Percentiles rank a stretch among this genome's conserved stretches.
These are phyloP conservation scores for Ophiostoma sp. DNA, from an alignment of 2,329 filamentous ascomycete species.

Conservation along the genomic window DNA sequence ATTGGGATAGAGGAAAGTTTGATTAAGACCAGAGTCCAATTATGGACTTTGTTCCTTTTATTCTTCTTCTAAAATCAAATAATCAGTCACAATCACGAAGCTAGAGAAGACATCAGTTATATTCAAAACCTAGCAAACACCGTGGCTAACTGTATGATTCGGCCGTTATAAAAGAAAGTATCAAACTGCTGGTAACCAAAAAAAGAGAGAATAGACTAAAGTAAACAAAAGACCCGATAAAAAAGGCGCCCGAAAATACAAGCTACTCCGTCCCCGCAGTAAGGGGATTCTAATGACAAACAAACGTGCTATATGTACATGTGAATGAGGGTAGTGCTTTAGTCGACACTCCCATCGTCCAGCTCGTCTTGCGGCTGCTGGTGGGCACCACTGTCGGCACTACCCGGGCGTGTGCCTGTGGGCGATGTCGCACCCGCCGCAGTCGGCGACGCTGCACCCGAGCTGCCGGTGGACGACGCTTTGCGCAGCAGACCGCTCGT, in stretches of 20 bases:
- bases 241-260: not conserved
- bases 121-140: not conserved
- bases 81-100: too few species aligned
- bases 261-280: not conserved
- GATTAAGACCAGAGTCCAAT: too few species aligned
- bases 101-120: too few species aligned
- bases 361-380: slow-evolving; percentile 4
- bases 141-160: not conserved
- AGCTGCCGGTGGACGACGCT: not conserved
- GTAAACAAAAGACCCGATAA: not conserved
- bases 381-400: not conserved
- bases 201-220: not conserved
- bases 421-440: not conserved
- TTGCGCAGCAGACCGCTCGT: slow-evolving; percentile 28
- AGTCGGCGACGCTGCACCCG: not conserved
- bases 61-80: too few species aligned
- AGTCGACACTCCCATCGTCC: slow-evolving; percentile 24
- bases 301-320: not conserved
- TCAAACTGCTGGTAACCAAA: not conserved
- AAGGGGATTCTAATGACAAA: not conserved
- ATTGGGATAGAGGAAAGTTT: too few species aligned
- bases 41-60: too few species aligned
- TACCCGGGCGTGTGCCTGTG: not conserved
- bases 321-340: not conserved
- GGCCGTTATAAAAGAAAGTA: slow-evolving; percentile 3